Base-by-base conservation (phyloP, 306 rosid genomes). In the Vigna trinervia region DNA sequence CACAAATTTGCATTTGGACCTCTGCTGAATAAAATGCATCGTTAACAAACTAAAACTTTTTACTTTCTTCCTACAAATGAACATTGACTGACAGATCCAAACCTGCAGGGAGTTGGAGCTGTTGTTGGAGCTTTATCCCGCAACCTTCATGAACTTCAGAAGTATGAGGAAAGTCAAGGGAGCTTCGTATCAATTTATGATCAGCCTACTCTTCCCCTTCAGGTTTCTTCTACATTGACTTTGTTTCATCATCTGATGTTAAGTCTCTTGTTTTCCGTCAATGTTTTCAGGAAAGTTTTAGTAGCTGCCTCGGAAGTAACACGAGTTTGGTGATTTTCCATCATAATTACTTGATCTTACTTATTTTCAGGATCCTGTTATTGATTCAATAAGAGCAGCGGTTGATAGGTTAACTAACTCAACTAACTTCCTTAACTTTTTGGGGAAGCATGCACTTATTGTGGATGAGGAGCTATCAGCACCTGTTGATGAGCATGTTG, bases 41-140 rank as follows among this genome's bases (percentile, higher is more conserved):
- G 30, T 48, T 51, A 64, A 59, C 5, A 15, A 60, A 75, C 50
- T 47, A 22, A 10, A 12, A 26, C 38, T 28, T 57, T 58, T 38
- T 36, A 8, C 6, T 57, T 22, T 81, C 28, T 48, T 50, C 41
- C 51, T 67, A 67, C 50, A 73, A 73, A 81, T 75, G 82, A 60
- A 77, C 60, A 34, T 62, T 84, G 76, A 70, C 77, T 26, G 47
- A 80, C 70, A 54, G 34, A 77, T 54, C 7, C 70, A 53, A 30
- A 28, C 54, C 54, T 81, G 75, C 85, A 93, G 98, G 98, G 96
- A 41, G 28, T 93, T 48, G 96, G 96, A 73, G 98, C 98, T 79
- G 98, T 93, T 78, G 98, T 89, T 74, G 98, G 98, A 84, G 93
- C 98, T 81, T 22, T 93, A 81, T 93, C 98, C 15, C 96, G 98